Evolutionary conservation across 306 rosid genomes (phyloP), one percentile per base, ranked within the genome.

Genomic region (Lagenaria siceraria): DNA sequence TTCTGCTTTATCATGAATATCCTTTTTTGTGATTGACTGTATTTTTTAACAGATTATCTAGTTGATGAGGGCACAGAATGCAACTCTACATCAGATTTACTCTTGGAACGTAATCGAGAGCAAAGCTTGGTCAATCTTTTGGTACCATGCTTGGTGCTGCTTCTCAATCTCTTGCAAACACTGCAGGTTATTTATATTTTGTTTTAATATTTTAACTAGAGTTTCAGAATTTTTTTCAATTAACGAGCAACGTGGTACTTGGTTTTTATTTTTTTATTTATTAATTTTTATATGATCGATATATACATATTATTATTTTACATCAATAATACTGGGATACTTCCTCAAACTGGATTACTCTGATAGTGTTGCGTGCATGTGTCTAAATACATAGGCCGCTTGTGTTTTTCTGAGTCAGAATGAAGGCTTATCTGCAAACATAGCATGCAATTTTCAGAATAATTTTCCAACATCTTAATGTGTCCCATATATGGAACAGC

Each of bases 31-130:
- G 59, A 58, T 61, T 77, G 75, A 24, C 54, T 42, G 19, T 69
- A 0, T 82, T 76, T 77, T 80, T 83, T 78, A 79, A 80, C 89
- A 95, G 99, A 92, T 86, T 92, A 95, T 84, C 99, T 95, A 51
- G 99, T 95, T 60, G 99, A 95, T n/a, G 99, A 95, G 88, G 97
- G 97, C 74, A 88, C 97, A 22, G 98, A 95, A 75, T 89, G 97
- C 91, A 95, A 92, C 83, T 80, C 92, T 79, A 89, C 99, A 10
- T 92, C 97, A 81, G 99, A 95, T 84, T 85, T 95, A 77, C 89
- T 92, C 12, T 62, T 86, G 84, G 99, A 95, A 82, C 99, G 96
- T 74, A 87, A 87, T 81, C 92, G 97, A 77, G 99, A 95, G 81
- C 91, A 89, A 83, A 86, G 90, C 80, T 74, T 92, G 53, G 88